Base-by-base conservation (phyloP, 495 filamentous ascomycete species). In the Talaromyces ruber region DNA sequence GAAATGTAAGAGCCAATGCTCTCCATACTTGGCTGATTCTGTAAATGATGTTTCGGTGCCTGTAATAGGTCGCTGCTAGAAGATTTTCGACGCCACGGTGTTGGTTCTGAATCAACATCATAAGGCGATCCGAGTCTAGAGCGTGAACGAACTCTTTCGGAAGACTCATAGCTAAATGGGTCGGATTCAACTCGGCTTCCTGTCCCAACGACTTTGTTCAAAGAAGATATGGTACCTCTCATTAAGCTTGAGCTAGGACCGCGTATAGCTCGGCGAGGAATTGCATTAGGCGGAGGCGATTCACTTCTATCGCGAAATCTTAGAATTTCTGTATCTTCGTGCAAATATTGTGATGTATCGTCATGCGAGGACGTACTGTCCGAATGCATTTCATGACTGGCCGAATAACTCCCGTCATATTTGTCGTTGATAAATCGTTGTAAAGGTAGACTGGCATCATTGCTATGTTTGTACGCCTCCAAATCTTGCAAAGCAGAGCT, bases 371-470 rank as follows among this genome's bases (percentile, higher is more conserved):
- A 60, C 12, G 43, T 6, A 28, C 37, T 39, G 28, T 60, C 26
- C 6, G 39, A 29, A 21, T 18, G 21, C n/a, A 45, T 29, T 47
- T 47, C 39, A n/a, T 32, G 26, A 21, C 50, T 22, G n/a, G 32
- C 4, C 5, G 59, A 51, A 37, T 50, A 60, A n/a, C 25, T 60
- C 1, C 25, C 59, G 18, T 60, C 59, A 6, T 24, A 34, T n/a
- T 74, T 67, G 37, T 80, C 77, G 25, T 79, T 77, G 59, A 80
- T 80, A 50, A 80, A 80, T 3, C 77, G 72, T 59, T 79, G 71
- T 22, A 80, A 64, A 29, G 76, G 77, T 34, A 80, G 59, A 62
- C 77, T 80, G 2, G 78, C 72, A 3, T 71, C 66, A 16, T 72
- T 68, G 43, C 65, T 72, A 29, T 74, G 71, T 18, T 70, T 62